Conservation (phyloP, 495 filamentous ascomycete genomes). For the Penicillium flavigenum region DNA sequence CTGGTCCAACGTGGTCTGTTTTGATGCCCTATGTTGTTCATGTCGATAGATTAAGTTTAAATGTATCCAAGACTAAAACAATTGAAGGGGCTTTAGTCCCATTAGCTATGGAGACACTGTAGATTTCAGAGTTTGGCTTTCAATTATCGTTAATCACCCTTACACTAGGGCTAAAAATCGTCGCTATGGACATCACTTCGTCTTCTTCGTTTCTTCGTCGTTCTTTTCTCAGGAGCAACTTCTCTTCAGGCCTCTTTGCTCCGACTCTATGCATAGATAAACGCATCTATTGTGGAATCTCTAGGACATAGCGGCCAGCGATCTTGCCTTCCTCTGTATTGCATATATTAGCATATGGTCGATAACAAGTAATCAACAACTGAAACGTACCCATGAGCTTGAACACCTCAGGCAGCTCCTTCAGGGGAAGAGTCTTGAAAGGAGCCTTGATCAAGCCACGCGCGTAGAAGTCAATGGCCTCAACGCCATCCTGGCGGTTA, state of each 20-base stretch:
- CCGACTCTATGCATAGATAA: background rate
- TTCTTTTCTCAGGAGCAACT: background rate
- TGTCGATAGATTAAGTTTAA: background rate
- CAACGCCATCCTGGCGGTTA: constrained; percentile 76
- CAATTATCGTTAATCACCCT: constrained; percentile 6
- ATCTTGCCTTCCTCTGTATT: constrained; percentile 65
- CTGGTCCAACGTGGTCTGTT: background rate
- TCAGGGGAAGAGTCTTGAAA: constrained; percentile 75
- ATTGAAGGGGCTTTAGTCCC: too few species aligned
- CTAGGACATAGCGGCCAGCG: constrained; percentile 83
- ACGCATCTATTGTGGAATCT: constrained; percentile 54
- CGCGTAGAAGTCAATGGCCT: constrained; percentile 83
- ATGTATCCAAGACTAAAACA: background rate
- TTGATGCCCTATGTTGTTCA: background rate
- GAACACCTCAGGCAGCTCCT: constrained; percentile 72
- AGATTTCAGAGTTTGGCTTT: background rate
- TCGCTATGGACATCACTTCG: background rate
- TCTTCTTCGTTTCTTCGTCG: background rate
- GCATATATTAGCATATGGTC: constrained; percentile 13
- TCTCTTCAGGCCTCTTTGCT: background rate
- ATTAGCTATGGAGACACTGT: background rate
- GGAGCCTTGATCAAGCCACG: constrained; percentile 80
- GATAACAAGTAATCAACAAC: background rate
- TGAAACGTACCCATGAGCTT: constrained; percentile 58
- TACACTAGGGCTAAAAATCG: background rate